Conservation (phyloP, 192 early-diverging fungal species). For the Mortierella claussenii region DNA sequence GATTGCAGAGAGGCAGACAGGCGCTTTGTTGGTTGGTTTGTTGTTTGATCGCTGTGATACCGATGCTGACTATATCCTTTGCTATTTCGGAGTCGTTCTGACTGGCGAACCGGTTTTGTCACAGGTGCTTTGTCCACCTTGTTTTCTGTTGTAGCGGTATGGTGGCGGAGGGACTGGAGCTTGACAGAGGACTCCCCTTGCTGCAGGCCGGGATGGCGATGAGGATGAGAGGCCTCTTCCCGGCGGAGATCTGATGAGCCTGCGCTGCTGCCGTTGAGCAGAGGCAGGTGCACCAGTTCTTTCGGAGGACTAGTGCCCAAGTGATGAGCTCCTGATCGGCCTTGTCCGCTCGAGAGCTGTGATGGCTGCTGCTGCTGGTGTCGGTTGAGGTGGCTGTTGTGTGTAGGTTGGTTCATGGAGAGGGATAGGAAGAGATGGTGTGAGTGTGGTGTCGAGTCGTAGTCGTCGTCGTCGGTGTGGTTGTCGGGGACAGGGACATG, state of each 20-base stretch:
- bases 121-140: neutral
- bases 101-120: slow-evolving; percentile 8
- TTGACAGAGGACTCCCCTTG: slow-evolving; percentile 3
- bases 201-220: too few relatives aligned
- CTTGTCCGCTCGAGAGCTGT: neutral
- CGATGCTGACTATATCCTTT: slow-evolving; percentile 23
- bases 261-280: too few relatives aligned
- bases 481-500: slow-evolving; percentile 20
- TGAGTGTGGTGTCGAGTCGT: slow-evolving; percentile 16
- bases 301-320: neutral
- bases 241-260: too few relatives aligned
- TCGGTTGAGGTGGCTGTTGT: slow-evolving; percentile 5
- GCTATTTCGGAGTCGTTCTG: slow-evolving; percentile 30
- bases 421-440: slow-evolving; percentile 34
- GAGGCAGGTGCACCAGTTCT: neutral
- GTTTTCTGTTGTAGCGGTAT: neutral
- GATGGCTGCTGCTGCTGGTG: neutral
- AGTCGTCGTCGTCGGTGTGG: slow-evolving; percentile 32
- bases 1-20: slow-evolving; percentile 32
- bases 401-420: slow-evolving; percentile 34
- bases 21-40: slow-evolving; percentile 23
- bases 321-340: neutral
- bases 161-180: slow-evolving; percentile 9
- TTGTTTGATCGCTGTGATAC: neutral
- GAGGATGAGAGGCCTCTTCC: too few relatives aligned